Evolutionary conservation across 2,329 filamentous ascomycete genomes (phyloP).

Genomic region (Trichoderma atroviride): DNA sequence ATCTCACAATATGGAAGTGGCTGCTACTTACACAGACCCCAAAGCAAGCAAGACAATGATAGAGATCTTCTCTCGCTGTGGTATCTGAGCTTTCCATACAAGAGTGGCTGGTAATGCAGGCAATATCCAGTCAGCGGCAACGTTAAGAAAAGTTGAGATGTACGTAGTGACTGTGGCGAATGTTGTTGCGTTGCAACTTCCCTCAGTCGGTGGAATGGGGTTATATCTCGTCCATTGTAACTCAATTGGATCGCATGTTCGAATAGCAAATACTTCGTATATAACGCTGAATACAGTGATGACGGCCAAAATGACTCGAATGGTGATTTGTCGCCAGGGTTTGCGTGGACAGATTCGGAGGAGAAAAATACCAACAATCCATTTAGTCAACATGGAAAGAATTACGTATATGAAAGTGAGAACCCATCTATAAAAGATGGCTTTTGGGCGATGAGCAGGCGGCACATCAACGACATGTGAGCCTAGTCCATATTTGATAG

Average conservation of each 20-base stretch:
- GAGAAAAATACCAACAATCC: not conserved
- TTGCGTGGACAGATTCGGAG: not conserved
- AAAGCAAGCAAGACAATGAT: not conserved
- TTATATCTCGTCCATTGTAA: not conserved
- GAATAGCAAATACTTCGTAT: not conserved
- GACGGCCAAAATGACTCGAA: not conserved
- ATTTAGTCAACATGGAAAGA: not conserved
- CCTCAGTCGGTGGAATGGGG: not conserved
- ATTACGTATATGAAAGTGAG: not conserved
- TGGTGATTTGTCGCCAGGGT: not conserved
- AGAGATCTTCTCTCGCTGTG: not conserved
- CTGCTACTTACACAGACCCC: not conserved
- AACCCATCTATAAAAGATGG: not conserved
- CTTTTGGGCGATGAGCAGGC: not conserved
- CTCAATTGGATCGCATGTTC: not conserved
- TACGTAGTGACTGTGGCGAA: not conserved
- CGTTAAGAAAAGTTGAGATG: not conserved
- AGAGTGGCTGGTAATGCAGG: not conserved
- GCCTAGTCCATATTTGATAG: not conserved
- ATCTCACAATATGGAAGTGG: not conserved
- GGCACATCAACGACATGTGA: not conserved
- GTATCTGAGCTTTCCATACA: not conserved
- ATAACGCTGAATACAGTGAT: not conserved
- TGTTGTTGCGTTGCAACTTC: not conserved
- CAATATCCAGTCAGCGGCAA: not conserved